Percentiles rank a stretch among this genome's conserved stretches.
phyloP scores from a whole-genome alignment of 805 yeast species.

The Candida alai region DNA sequence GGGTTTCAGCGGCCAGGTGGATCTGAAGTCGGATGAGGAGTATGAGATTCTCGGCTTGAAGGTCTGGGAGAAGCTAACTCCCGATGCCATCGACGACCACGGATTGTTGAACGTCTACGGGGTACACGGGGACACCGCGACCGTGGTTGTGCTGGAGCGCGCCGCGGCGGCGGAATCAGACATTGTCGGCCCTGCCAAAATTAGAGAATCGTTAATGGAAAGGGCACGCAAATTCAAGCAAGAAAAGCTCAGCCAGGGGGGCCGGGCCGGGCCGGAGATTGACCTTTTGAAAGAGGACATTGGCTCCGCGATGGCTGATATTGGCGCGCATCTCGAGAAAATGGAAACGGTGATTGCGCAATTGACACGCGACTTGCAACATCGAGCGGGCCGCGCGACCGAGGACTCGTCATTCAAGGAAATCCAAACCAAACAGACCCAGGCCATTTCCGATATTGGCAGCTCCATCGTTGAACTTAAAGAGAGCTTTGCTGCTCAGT shows the following conservation, averaged over 20 bases:
- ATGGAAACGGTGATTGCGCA: slow-evolving; percentile 6
- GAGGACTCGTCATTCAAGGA: slow-evolving; percentile 13
- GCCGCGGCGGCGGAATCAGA: slow-evolving; percentile 12
- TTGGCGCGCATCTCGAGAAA: slow-evolving; percentile 6
- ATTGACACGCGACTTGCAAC: neutral
- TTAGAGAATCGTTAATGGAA: slow-evolving; percentile 37
- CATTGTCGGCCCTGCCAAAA: slow-evolving; percentile 3
- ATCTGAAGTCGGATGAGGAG: slow-evolving; percentile 42
- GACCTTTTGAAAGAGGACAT: neutral
- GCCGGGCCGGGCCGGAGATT: too few species aligned
- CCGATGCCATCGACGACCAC: slow-evolving; percentile 57
- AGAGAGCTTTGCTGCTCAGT: slow-evolving; percentile 24
- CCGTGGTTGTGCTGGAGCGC: slow-evolving; percentile 27
- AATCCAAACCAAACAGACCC: neutral
- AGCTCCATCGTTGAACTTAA: slow-evolving; percentile 23
- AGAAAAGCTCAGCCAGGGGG: slow-evolving; percentile 10
- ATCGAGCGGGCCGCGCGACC: slow-evolving; percentile 14
- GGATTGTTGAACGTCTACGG: slow-evolving; percentile 40
- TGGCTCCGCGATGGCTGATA: neutral
- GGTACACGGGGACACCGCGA: slow-evolving; percentile 34
- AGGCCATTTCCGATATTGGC: slow-evolving; percentile 9
- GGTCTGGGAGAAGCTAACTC: slow-evolving; percentile 49
- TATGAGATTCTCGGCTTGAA: slow-evolving; percentile 63
- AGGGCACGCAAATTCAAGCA: slow-evolving; percentile 24
- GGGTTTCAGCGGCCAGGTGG: slow-evolving; percentile 49